Evolutionary conservation across 2,329 filamentous ascomycete species (phyloP), one percentile per base, ranked within the genome.

Genomic region (Colletotrichum paranaense): DNA sequence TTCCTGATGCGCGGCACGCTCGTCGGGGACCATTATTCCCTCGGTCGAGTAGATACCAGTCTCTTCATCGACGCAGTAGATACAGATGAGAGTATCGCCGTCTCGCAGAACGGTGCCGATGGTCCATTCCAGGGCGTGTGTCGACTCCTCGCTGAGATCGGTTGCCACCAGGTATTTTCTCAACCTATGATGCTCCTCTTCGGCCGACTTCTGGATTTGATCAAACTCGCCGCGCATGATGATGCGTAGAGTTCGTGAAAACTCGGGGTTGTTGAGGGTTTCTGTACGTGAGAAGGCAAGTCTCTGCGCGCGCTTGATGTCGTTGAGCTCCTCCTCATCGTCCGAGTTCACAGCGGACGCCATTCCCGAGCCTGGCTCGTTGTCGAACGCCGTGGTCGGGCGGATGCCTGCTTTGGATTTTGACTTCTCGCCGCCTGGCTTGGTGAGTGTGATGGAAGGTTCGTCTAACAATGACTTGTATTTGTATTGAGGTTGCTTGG

Each of bases 161-260:
- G 95, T 98, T 3, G 97, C 96, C n/a, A 98, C 95, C 19, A 99
- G 86, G 80, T 98, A 99, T 78, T 97, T 97, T 66, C 97, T 90
- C 74, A 96, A 90, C 66, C 94, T 91, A 62, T 94, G 91, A 62
- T 94, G 88, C 65, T 95, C 94, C 14, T 94, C 93, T 69, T 95
- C 92, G 0, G 94, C 94, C 78, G 95, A 92, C 76, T 92, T 89
- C 56, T 93, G 92, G 76, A 97, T 92, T 77, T 91, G 89, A 62
- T 86, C 85, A 80, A 94, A 98, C 76, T 98, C 94, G 52, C 97
- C 97, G 16, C 97, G 92, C 76, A 98, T 92, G 73, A 98, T 94
- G 74, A 97, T 97, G 24, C 95, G 93, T 30, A 98, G 93, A 11
- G 94, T 93, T 49, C 97, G 92, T 80, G 96, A 93, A 1, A 92